These are phyloP conservation scores for Irpex sp. DNA, from an alignment of 1,284 basidiomycete genomes.

Conservation along the genomic window DNA sequence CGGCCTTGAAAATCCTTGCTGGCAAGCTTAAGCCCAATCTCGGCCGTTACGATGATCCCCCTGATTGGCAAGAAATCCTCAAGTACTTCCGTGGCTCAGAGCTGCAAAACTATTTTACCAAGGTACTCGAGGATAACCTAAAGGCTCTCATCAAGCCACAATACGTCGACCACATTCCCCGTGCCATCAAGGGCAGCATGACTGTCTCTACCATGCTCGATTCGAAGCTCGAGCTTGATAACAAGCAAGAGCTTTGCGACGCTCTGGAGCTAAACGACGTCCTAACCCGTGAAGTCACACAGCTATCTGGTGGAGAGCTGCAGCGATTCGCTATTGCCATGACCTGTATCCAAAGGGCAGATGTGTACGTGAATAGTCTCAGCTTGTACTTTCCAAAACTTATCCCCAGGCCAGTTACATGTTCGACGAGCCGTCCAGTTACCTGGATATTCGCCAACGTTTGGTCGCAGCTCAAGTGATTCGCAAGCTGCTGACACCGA, in stretches of 20 bases:
- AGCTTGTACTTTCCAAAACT: background rate
- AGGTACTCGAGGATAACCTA: constrained; percentile 96
- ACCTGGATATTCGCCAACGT: constrained; percentile 93
- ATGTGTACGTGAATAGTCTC: constrained; percentile 61
- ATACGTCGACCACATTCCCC: constrained; percentile 97
- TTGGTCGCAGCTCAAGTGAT: constrained; percentile 95
- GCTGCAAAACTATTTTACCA: constrained; percentile 97
- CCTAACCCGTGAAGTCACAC: constrained; percentile 76
- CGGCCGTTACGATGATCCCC: constrained; percentile 89
- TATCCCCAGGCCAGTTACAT: constrained; percentile 64
- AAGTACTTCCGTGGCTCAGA: constrained; percentile 98
- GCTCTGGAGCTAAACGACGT: constrained; percentile 86
- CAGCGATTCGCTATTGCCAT: constrained; percentile 96
- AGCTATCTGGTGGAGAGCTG: constrained; percentile 93
- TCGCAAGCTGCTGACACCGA: constrained; percentile 75
- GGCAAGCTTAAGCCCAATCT: constrained; percentile 95
- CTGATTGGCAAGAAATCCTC: constrained; percentile 96
- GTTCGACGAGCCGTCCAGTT: constrained; percentile 98
- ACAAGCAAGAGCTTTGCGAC: constrained; percentile 78
- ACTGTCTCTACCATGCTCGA: constrained; percentile 89
- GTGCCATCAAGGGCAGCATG: constrained; percentile 88
- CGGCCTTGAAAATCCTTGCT: constrained; percentile 91
- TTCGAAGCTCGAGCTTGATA: constrained; percentile 80
- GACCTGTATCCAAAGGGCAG: constrained; percentile 88
- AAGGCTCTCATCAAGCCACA: constrained; percentile 98